Percentiles rank a stretch among this genome's conserved stretches.
Evolutionary conservation across 2,329 filamentous ascomycete species (phyloP).

Genomic region (Hypocrella siamensis): DNA sequence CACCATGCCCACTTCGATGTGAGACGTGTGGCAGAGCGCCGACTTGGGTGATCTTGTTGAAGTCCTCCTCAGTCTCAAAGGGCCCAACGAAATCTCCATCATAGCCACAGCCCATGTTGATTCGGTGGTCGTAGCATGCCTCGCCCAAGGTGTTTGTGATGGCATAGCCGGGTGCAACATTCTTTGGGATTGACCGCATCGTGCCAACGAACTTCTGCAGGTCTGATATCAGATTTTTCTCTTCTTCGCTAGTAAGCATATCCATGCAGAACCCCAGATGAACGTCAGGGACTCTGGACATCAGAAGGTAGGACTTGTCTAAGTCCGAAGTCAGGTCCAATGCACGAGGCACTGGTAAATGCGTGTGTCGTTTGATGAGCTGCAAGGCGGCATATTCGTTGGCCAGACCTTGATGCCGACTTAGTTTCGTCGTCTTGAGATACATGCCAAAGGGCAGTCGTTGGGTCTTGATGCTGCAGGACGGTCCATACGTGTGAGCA

Average conservation of each 20-base stretch:
- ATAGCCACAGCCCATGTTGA: slow-evolving; percentile 1
- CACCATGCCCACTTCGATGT: slow-evolving; percentile 2
- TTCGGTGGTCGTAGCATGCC: slow-evolving; percentile 1
- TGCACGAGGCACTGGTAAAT: slow-evolving; percentile 1
- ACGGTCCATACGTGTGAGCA: slow-evolving; percentile 4
- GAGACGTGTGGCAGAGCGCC: not conserved
- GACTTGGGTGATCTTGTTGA: slow-evolving; percentile 2
- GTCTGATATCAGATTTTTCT: not conserved
- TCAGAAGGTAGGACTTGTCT: slow-evolving; percentile 1
- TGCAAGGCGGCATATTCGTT: slow-evolving; percentile 3
- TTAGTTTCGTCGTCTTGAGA: slow-evolving; percentile 1
- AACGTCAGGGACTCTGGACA: not conserved
- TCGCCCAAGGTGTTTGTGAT: slow-evolving; percentile 1
- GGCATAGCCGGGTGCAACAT: not conserved
- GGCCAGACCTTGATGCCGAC: not conserved
- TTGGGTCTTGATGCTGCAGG: slow-evolving; percentile 6
- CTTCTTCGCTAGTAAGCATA: slow-evolving; percentile 2
- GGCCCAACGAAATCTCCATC: slow-evolving; percentile 4
- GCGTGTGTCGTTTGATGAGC: slow-evolving; percentile 2
- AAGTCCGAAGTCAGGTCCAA: slow-evolving; percentile 2
- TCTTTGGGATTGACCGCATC: slow-evolving; percentile 2
- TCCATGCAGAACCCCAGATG: slow-evolving; percentile 1
- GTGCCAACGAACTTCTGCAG: not conserved
- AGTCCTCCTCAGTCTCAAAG: slow-evolving; percentile 5
- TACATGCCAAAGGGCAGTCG: slow-evolving; percentile 8